These are phyloP conservation scores for Trebouxia sp. DNA, from an alignment of 139 green algal genomes.

Conservation along the genomic window DNA sequence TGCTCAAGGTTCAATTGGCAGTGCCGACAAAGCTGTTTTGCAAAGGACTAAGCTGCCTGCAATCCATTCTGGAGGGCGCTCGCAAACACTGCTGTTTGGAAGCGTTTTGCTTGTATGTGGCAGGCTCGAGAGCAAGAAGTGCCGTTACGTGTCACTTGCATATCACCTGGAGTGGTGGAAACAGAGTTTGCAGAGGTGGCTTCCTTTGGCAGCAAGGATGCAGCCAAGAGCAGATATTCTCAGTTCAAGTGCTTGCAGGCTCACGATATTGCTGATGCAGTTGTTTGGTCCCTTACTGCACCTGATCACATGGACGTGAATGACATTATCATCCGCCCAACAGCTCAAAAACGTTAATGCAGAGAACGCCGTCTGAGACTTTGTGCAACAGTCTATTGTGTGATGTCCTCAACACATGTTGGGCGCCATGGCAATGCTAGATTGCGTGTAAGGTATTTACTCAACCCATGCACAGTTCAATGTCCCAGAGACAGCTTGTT, in stretches of 20 bases:
- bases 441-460: no score
- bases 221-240: conserved; percentile 24
- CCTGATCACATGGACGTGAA: conserved; percentile 77
- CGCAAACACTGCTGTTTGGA: no score
- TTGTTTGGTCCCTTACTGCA: conserved; percentile 64
- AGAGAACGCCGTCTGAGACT: no score
- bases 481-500: neutral
- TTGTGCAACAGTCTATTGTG: neutral
- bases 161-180: conserved; percentile 74
- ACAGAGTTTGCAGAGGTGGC: conserved; percentile 67
- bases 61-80: no score
- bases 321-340: conserved; percentile 66
- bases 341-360: conserved; percentile 54
- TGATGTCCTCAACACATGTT: no score
- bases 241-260: conserved; percentile 56
- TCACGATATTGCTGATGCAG: conserved; percentile 62
- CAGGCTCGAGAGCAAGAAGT: conserved; percentile 52
- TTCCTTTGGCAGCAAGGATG: conserved; percentile 44
- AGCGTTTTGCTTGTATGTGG: neutral
- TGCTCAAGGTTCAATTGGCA: no score
- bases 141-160: conserved; percentile 64
- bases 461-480: neutral
- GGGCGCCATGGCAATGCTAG: no score
- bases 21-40: neutral
- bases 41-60: neutral